A percentile compares a stretch with the other conserved stretches of the same genome.
Evolutionary conservation across 352 stramenopile species (phyloP).

Genomic region (Phytophthora hibernalis): DNA sequence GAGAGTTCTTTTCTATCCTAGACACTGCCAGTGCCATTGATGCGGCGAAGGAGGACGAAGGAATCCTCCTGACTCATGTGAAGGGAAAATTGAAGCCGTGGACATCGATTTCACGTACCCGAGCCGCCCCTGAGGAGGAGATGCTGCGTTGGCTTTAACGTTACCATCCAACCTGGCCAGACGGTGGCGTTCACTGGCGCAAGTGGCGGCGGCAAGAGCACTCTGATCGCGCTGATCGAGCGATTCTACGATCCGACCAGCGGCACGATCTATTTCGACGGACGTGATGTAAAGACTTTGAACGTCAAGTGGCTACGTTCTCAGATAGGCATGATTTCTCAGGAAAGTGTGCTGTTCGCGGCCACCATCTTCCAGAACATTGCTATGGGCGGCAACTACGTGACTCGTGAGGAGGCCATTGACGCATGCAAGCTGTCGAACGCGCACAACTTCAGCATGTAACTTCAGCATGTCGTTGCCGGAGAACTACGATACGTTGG

Average conservation of each 20-base stretch:
- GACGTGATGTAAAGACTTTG: conserved; percentile 62
- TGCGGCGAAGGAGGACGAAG: conserved; percentile 43
- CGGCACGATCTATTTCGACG: conserved; percentile 81
- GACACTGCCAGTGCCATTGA: conserved; percentile 59
- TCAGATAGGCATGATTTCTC: conserved; percentile 63
- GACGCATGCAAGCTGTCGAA: conserved; percentile 87
- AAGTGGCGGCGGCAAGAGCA: conserved; percentile 91
- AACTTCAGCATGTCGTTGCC: conserved; percentile 92
- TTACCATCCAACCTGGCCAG: too few species aligned
- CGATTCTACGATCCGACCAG: conserved; percentile 80
- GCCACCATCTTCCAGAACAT: conserved; percentile 92
- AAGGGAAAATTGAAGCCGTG: conserved; percentile 59
- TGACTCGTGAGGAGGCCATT: conserved; percentile 70
- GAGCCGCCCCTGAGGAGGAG: conserved; percentile 52
- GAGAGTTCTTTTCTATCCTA: conserved; percentile 56
- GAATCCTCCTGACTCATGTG: conserved; percentile 39
- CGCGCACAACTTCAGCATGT: too few species aligned
- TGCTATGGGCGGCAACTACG: conserved; percentile 61
- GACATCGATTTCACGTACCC: conserved; percentile 85
- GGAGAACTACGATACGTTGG: conserved; percentile 88
- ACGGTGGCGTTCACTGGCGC: conserved; percentile 91
- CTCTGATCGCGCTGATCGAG: conserved; percentile 79
- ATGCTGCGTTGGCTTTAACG: conserved; percentile 85
- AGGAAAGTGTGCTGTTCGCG: conserved; percentile 88
- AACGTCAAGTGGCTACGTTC: too few species aligned